Evolutionary conservation across 2,329 filamentous ascomycete species (phyloP).

Genomic region (Penicillium oxalicum): DNA sequence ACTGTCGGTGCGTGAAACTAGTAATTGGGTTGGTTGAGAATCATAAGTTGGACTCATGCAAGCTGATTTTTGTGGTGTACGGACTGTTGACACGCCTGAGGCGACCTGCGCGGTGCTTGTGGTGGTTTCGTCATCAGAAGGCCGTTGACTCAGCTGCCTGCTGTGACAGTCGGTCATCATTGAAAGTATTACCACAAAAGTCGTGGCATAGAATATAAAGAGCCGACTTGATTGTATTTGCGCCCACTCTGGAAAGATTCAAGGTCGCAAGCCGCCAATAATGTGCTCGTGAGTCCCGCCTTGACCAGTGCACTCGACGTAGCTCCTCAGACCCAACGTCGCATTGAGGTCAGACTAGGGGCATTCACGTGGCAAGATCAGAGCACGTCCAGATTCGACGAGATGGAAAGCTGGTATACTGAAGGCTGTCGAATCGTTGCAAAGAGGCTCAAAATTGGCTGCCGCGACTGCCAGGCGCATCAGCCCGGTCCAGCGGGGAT

Average conservation of each 20-base stretch:
- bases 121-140: slow-evolving; percentile 16
- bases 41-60: slow-evolving; percentile 13
- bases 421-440: slow-evolving; percentile 7
- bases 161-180: slow-evolving; percentile 16
- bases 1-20: slow-evolving; percentile 18
- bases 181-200: not conserved
- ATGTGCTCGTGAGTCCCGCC: too few relatives aligned
- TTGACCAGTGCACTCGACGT: too few relatives aligned
- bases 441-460: slow-evolving; percentile 3
- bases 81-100: slow-evolving; percentile 11
- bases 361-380: slow-evolving; percentile 10
- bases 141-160: slow-evolving; percentile 12
- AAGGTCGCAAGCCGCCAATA: too few relatives aligned
- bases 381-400: slow-evolving; percentile 6
- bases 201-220: not conserved
- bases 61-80: slow-evolving; percentile 1
- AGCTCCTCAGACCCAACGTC: too few relatives aligned
- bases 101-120: slow-evolving; percentile 10
- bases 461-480: slow-evolving; percentile 11
- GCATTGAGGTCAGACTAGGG: too few relatives aligned
- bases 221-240: slow-evolving; percentile 3
- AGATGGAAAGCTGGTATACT: slow-evolving; percentile 12
- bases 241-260: slow-evolving; percentile 10
- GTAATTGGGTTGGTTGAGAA: slow-evolving; percentile 15
- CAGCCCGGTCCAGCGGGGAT: slow-evolving; percentile 21